Percentiles rank a stretch among this genome's conserved stretches.
Evolutionary conservation across 805 yeast genomes (phyloP).

Genomic region (Candida insectalens): DNA sequence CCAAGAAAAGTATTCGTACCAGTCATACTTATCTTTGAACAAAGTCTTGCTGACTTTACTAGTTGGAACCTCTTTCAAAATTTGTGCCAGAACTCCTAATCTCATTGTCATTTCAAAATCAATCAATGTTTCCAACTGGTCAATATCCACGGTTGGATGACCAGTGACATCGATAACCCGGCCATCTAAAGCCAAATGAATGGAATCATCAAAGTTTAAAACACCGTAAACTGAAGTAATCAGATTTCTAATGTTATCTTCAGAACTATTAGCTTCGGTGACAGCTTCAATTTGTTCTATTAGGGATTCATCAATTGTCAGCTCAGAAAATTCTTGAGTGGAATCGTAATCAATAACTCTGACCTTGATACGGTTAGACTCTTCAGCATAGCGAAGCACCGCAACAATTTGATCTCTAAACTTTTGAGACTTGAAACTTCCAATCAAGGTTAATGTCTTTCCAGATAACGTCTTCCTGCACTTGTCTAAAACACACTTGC

Average conservation of each 20-base stretch:
- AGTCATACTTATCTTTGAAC: slow-evolving; percentile 9
- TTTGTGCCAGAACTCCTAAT: slow-evolving; percentile 15
- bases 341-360: slow-evolving; percentile 11
- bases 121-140: slow-evolving; percentile 27
- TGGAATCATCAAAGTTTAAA: slow-evolving; percentile 4
- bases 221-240: too few species aligned
- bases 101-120: slow-evolving; percentile 40
- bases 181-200: slow-evolving; percentile 44
- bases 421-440: slow-evolving; percentile 34
- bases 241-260: not conserved
- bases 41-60: not conserved
- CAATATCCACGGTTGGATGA: slow-evolving; percentile 8
- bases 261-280: not conserved
- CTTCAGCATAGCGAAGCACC: slow-evolving; percentile 16
- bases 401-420: slow-evolving; percentile 36
- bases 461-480: not conserved
- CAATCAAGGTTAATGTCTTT: slow-evolving; percentile 42
- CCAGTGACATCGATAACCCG: slow-evolving; percentile 32
- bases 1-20: slow-evolving; percentile 18
- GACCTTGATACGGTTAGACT: slow-evolving; percentile 8
- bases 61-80: not conserved
- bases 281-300: not conserved
- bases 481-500: not conserved
- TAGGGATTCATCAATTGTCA: too few species aligned
- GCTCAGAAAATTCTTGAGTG: slow-evolving; percentile 1